phyloP scores from a whole-genome alignment of 345 rosid genomes.

The Arabidopsis suecica region DNA sequence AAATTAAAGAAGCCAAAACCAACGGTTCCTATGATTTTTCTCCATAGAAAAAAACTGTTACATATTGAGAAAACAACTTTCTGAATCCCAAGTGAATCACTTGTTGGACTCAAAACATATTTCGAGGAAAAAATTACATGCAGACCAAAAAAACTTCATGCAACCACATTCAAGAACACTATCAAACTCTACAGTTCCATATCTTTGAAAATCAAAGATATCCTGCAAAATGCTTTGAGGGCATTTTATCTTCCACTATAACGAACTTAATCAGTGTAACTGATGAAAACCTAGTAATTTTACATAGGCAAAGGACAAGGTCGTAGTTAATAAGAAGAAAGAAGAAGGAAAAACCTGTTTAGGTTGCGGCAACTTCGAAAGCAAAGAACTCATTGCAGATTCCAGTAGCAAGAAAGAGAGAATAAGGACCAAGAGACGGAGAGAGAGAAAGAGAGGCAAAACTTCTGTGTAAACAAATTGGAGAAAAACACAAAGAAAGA shows the following conservation, averaged over 20 bases:
- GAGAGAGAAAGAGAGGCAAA: constrained; percentile 6
- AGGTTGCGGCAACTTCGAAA: neutral
- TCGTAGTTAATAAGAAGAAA: neutral
- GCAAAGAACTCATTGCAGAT: constrained; percentile 32
- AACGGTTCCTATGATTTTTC: neutral
- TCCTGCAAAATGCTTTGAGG: neutral
- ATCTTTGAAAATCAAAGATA: constrained; percentile 9
- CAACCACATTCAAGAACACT: neutral
- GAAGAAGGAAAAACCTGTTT: constrained; percentile 23
- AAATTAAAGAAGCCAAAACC: neutral
- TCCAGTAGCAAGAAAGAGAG: constrained; percentile 9
- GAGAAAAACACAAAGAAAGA: constrained; percentile 32
- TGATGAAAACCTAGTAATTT: neutral
- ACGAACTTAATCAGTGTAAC: constrained; percentile 9
- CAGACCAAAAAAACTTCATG: constrained; percentile 6
- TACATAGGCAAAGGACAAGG: neutral
- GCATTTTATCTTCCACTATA: neutral
- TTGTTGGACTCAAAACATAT: neutral
- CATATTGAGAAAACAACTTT: neutral
- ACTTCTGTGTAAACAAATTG: constrained; percentile 4
- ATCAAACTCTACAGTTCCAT: neutral
- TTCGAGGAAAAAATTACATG: neutral
- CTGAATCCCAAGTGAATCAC: neutral
- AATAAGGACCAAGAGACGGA: constrained; percentile 7
- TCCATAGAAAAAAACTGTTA: too few species aligned